Conservation (phyloP, 2,329 filamentous ascomycete species). For the Talaromyces sp. region DNA sequence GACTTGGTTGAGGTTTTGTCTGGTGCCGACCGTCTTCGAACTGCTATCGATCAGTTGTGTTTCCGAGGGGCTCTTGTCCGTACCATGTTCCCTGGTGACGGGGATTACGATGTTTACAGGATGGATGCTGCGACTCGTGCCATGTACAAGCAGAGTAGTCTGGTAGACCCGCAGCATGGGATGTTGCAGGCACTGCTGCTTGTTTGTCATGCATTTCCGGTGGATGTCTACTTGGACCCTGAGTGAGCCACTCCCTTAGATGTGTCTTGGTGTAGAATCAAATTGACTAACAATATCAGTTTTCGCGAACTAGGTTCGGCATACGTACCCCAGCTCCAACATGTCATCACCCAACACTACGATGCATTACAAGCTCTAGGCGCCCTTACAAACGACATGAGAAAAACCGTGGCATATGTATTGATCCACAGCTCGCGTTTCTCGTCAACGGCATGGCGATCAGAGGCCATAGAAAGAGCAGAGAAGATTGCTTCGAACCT, state of each 20-base stretch:
- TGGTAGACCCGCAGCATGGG: neutral
- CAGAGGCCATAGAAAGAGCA: conserved; percentile 3
- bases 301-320: conserved; percentile 5
- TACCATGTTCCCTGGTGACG: neutral
- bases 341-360: conserved; percentile 9
- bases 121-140: conserved; percentile 10
- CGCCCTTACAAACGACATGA: neutral
- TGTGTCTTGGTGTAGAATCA: neutral
- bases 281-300: neutral
- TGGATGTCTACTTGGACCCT: conserved; percentile 7
- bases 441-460: neutral
- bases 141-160: conserved; percentile 3
- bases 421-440: conserved; percentile 9
- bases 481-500: conserved; percentile 9
- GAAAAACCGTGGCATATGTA: neutral
- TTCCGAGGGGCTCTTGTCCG: neutral
- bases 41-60: neutral
- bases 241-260: neutral
- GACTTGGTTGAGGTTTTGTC: neutral
- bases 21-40: neutral
- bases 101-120: neutral
- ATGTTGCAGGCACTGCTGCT: conserved; percentile 15
- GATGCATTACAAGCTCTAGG: neutral
- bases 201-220: conserved; percentile 17
- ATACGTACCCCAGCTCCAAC: conserved; percentile 3